Evolutionary conservation across 2,329 filamentous ascomycete genomes (phyloP).

Genomic region (Neopestalotiopsis clavispora): DNA sequence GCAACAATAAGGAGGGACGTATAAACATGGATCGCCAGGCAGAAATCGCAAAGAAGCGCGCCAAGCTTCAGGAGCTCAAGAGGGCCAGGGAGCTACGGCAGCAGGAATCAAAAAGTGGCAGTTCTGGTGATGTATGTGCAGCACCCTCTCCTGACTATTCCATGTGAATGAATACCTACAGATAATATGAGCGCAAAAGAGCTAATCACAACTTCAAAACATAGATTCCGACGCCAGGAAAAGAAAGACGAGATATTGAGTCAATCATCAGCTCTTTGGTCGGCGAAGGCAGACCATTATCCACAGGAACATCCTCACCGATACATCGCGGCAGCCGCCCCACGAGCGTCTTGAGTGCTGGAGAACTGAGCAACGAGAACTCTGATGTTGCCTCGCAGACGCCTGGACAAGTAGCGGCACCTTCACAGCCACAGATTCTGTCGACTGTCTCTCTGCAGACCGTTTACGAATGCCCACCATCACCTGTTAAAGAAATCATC

Average conservation of each 20-base stretch:
- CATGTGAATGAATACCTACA: neutral
- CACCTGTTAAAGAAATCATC: slow-evolving; percentile 80
- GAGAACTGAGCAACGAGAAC: slow-evolving; percentile 78
- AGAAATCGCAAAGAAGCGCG: slow-evolving; percentile 96
- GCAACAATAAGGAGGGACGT: slow-evolving; percentile 58
- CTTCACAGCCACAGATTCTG: slow-evolving; percentile 67
- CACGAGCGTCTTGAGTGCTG: slow-evolving; percentile 83
- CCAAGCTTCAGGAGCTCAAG: slow-evolving; percentile 95
- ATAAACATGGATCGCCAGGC: slow-evolving; percentile 73
- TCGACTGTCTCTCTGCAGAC: slow-evolving; percentile 76
- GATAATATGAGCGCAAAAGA: slow-evolving; percentile 6
- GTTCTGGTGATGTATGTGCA: slow-evolving; percentile 70
- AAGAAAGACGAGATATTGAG: slow-evolving; percentile 80
- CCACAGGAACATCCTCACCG: slow-evolving; percentile 70
- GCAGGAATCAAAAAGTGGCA: slow-evolving; percentile 74
- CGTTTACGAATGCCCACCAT: slow-evolving; percentile 80
- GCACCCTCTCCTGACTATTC: neutral
- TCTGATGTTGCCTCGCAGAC: slow-evolving; percentile 62
- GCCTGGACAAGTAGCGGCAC: slow-evolving; percentile 31
- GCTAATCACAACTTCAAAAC: neutral
- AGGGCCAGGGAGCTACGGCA: slow-evolving; percentile 85
- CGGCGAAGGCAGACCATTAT: slow-evolving; percentile 75
- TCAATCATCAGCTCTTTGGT: slow-evolving; percentile 83
- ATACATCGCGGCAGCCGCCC: slow-evolving; percentile 75
- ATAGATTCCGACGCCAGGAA: slow-evolving; percentile 72